A percentile compares a stretch with the other conserved stretches of the same genome.
Evolutionary conservation across 176 grass and related monocot genomes (phyloP).

Genomic region (Avena atlantica): DNA sequence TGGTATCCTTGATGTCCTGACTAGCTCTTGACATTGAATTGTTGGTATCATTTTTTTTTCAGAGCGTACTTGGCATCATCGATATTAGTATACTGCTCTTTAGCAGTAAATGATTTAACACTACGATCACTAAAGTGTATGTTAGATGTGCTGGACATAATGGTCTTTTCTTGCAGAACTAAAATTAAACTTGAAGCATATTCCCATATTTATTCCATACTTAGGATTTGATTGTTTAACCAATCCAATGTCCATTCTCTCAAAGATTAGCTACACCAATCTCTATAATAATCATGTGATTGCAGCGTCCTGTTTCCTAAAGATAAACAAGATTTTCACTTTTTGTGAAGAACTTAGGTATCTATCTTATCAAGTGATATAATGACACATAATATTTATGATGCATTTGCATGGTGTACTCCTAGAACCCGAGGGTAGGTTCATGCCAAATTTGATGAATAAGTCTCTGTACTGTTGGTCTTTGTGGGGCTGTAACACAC

Average conservation of each 20-base stretch:
- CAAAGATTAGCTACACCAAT: constrained; percentile 9
- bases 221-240: constrained; percentile 35
- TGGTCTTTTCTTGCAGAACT: background rate
- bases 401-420: background rate
- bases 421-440: constrained; percentile 9
- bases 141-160: background rate
- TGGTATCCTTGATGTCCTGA: background rate
- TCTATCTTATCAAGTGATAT: constrained; percentile 33
- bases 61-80: background rate
- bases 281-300: constrained; percentile 35
- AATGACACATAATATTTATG: constrained; percentile 25
- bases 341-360: constrained; percentile 31
- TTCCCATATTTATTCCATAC: constrained; percentile 18
- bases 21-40: background rate
- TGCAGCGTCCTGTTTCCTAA: background rate
- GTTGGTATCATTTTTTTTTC: background rate
- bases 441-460: constrained; percentile 18
- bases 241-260: constrained; percentile 43
- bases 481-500: too few relatives aligned
- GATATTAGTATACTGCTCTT: background rate
- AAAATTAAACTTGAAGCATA: constrained; percentile 28
- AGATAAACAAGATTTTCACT: background rate
- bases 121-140: background rate
- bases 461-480: too few relatives aligned
- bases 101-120: background rate